Percentiles rank a stretch among this genome's conserved stretches.
Evolutionary conservation across 805 yeast species (phyloP).

Genomic region (Candida germanica): DNA sequence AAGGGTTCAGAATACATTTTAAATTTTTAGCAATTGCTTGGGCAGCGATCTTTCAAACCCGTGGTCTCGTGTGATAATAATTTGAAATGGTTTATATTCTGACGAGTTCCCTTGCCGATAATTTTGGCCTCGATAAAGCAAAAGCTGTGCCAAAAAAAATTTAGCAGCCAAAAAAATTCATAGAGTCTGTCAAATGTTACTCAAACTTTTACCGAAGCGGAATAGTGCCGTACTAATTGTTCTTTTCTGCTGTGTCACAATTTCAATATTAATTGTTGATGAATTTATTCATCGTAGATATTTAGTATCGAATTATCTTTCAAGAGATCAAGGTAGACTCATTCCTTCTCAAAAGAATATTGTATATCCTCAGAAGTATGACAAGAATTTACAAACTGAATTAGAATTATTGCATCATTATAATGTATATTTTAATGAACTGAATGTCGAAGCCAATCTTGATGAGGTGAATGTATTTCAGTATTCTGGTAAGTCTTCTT

Average conservation of each 20-base stretch:
- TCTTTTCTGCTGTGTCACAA: slow-evolving; percentile 4
- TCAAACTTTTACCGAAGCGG: neutral
- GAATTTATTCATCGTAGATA: slow-evolving; percentile 3
- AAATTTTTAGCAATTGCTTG: too few relatives aligned
- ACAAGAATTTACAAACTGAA: slow-evolving; percentile 1
- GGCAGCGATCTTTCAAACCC: too few relatives aligned
- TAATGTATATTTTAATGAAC: slow-evolving; percentile 11
- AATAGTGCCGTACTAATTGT: slow-evolving; percentile 1
- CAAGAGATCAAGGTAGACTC: neutral
- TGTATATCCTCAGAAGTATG: slow-evolving; percentile 6
- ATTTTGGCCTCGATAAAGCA: too few relatives aligned
- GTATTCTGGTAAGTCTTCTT: slow-evolving; percentile 8
- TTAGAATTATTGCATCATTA: slow-evolving; percentile 9
- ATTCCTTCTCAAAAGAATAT: slow-evolving; percentile 5
- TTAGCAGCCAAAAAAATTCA: too few relatives aligned
- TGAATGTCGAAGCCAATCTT: neutral
- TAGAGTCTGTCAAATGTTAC: too few relatives aligned
- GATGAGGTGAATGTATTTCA: slow-evolving; percentile 6
- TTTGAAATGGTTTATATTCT: too few relatives aligned
- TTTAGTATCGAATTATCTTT: neutral
- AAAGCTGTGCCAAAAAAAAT: too few relatives aligned
- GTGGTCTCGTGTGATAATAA: too few relatives aligned
- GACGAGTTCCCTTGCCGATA: too few relatives aligned
- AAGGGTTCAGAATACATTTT: too few relatives aligned
- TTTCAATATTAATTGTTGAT: slow-evolving; percentile 3